Conservation (phyloP, 768 basidiomycete genomes). For the Termitomyces eurrhizus region DNA sequence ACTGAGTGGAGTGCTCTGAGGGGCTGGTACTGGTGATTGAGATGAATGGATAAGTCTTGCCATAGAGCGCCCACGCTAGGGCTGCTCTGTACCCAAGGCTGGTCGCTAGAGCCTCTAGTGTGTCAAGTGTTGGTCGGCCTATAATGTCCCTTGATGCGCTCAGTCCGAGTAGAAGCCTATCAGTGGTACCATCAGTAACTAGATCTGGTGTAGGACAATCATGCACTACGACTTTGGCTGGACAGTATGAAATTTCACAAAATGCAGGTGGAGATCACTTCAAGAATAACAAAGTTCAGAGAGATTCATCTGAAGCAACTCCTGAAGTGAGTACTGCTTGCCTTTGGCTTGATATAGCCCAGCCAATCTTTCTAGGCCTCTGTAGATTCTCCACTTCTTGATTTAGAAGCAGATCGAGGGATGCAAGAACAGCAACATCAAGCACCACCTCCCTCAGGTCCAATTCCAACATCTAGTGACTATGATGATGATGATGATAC, state of each 20-base stretch:
- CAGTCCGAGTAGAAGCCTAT: too few relatives aligned
- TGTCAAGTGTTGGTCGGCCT: too few relatives aligned
- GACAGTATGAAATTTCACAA: too few relatives aligned
- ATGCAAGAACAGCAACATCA: background rate
- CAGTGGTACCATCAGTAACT: background rate
- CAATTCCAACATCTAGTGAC: too few relatives aligned
- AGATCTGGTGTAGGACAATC: background rate
- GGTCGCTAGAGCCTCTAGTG: too few relatives aligned
- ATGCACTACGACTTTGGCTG: background rate
- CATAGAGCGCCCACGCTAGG: too few relatives aligned
- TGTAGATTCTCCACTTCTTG: background rate
- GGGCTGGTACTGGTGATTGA: too few relatives aligned
- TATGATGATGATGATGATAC: background rate
- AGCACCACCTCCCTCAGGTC: background rate
- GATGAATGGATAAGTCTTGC: too few relatives aligned
- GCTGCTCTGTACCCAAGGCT: too few relatives aligned
- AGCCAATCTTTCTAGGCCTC: background rate
- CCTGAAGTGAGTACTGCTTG: background rate
- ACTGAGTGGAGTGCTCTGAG: too few relatives aligned
- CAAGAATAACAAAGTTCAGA: background rate
- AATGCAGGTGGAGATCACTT: too few relatives aligned
- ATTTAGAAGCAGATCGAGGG: background rate
- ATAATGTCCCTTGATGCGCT: too few relatives aligned
- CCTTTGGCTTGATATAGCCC: background rate
- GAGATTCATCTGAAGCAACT: background rate